phyloP scores from a whole-genome alignment of 257 asterid species.

The Solanum neorickii region DNA sequence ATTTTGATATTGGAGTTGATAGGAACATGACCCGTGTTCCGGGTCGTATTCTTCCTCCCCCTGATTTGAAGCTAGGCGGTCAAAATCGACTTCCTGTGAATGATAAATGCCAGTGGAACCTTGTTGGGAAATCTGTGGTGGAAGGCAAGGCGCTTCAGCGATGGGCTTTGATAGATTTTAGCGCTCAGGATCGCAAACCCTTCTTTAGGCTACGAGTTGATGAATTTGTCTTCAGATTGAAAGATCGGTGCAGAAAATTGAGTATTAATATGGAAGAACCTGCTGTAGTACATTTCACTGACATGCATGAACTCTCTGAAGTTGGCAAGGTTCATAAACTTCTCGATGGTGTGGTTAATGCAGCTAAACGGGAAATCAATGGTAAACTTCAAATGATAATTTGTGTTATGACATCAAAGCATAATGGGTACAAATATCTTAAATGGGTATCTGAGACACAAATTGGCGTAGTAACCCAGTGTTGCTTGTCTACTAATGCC shows the following conservation, averaged over 20 bases:
- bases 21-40: conserved; percentile 38
- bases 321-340: conserved; percentile 15
- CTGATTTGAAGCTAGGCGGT: conserved; percentile 40
- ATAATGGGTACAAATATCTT: conserved; percentile 42
- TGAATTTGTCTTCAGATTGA: conserved; percentile 22
- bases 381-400: conserved; percentile 42
- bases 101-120: conserved; percentile 55
- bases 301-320: conserved; percentile 28
- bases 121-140: conserved; percentile 28
- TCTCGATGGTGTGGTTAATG: conserved; percentile 14
- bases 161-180: conserved; percentile 66
- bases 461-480: conserved; percentile 58
- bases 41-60: conserved; percentile 58
- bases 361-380: not conserved
- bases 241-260: conserved; percentile 19
- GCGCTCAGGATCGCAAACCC: not conserved
- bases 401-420: conserved; percentile 38
- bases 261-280: conserved; percentile 41
- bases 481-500: conserved; percentile 22
- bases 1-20: conserved; percentile 33
- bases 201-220: not conserved
- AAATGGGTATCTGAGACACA: conserved; percentile 57
- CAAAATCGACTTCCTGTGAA: conserved; percentile 21
- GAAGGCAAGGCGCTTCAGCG: conserved; percentile 33
- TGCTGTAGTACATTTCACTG: not conserved